These are phyloP conservation scores for Mollisiaceae sp. DNA, from an alignment of 2,329 filamentous ascomycete species.

Conservation along the genomic window DNA sequence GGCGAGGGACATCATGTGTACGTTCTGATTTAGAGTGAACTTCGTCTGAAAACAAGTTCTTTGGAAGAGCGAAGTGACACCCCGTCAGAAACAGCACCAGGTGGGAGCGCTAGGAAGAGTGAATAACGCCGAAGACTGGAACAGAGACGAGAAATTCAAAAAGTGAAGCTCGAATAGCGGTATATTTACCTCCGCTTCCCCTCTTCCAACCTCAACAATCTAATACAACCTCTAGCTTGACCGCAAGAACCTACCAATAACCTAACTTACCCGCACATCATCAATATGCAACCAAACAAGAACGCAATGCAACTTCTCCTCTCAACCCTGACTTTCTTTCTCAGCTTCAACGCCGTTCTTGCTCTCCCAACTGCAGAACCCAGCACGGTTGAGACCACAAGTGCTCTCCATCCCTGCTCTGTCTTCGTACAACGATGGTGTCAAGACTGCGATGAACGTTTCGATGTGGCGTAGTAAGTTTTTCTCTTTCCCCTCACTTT, in stretches of 20 bases:
- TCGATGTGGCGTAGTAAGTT: constrained; percentile 13
- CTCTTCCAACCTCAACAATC: background rate
- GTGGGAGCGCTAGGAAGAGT: no score
- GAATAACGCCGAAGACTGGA: background rate
- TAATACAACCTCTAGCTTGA: background rate
- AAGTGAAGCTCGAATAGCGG: background rate
- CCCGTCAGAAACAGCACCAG: no score
- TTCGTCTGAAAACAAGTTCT: background rate
- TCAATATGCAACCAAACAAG: background rate
- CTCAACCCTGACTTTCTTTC: background rate
- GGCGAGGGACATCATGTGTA: background rate
- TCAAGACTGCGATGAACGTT: constrained; percentile 10
- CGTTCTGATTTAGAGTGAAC: background rate
- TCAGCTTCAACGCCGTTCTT: background rate
- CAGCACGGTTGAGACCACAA: background rate
- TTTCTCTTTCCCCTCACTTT: background rate
- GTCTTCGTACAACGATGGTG: constrained; percentile 19
- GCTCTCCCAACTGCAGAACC: background rate
- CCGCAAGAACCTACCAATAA: background rate
- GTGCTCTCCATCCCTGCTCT: constrained; percentile 11
- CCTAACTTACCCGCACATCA: background rate
- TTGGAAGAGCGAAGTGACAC: background rate
- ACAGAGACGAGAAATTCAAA: background rate
- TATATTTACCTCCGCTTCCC: background rate
- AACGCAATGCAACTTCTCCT: background rate